These are phyloP conservation scores for Sporobolomyces phaffii DNA, from an alignment of 768 basidiomycete genomes.

Conservation along the genomic window DNA sequence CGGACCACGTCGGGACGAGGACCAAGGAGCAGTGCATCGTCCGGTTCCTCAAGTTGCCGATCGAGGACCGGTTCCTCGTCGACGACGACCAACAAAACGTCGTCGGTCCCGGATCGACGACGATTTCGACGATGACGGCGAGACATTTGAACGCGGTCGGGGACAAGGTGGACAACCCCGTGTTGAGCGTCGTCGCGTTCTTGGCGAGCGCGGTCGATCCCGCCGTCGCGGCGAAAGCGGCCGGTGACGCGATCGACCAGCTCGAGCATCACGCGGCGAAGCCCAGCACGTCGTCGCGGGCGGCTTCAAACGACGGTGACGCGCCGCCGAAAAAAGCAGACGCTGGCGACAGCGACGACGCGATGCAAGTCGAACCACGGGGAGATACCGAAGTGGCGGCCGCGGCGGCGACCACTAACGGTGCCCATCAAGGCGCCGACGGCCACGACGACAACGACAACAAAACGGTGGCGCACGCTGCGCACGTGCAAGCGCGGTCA, in stretches of 20 bases:
- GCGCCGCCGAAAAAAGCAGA: conserved; percentile 44
- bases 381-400: background rate
- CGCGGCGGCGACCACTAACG: conserved; percentile 36
- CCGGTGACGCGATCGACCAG: conserved; percentile 70
- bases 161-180: conserved; percentile 90
- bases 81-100: too few species aligned
- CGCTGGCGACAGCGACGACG: too few species aligned
- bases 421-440: background rate
- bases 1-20: conserved; percentile 86
- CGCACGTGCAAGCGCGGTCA: too few species aligned
- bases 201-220: conserved; percentile 78
- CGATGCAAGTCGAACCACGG: conserved; percentile 7
- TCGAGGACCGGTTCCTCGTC: conserved; percentile 86
- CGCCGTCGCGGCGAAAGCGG: conserved; percentile 85
- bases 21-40: conserved; percentile 90
- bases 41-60: conserved; percentile 90
- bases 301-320: conserved; percentile 33
- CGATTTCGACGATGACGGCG: background rate
- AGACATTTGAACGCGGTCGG: conserved; percentile 56
- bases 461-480: too few species aligned
- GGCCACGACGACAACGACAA: conserved; percentile 4
- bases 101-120: too few species aligned
- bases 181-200: conserved; percentile 98
- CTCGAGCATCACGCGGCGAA: conserved; percentile 45
- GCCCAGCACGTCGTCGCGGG: too few species aligned